Base-by-base conservation (phyloP, 2,329 filamentous ascomycete species). In the Calonectria crousiana region DNA sequence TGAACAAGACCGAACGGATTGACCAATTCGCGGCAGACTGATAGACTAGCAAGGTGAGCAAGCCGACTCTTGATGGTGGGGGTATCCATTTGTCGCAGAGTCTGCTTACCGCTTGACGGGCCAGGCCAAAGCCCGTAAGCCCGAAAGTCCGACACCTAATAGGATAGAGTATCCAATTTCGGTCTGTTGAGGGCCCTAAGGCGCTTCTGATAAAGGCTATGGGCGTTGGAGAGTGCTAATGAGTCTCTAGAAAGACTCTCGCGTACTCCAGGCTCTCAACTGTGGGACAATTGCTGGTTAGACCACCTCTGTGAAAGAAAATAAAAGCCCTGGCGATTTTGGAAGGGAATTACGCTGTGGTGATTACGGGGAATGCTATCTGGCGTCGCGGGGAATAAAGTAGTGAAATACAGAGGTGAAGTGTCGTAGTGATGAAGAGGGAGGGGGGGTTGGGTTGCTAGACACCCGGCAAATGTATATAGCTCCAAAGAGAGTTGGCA, bases 401-500 rank as follows among this genome's bases (percentile, higher is more conserved):
- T 47, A n/a, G 26, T 68, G 58, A 49, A 32, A 34, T 23, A 26
- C 23, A 41, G 30, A 28, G 32, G 47, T 56, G 53, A 13, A 36
- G 53, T 36, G 53, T 36, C 20, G 30, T 38, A 23, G 11, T 28
- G 8, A 41, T 66, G 44, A 38, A 28, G 52, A 11, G 51, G 28
- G 26, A 34, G 47, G 26, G 4, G 20, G 51, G 28, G 26, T 34
- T 36, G 26, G 4, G 20, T 65, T 62, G n/a, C 77, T 78, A 85
- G 51, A 85, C 80, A 13, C 84, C 84, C 4, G 84, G 84, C 2
- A 86, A 79, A 26, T 85, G 77, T 18, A 86, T 75, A 36, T 82
- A 85, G 49, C 83, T 84, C 84, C 84, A 86, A 38, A 80, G 78
- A 18, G 76, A 76, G 9, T 83, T 78, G 30, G 82, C 78, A 26